phyloP scores from a whole-genome alignment of 352 stramenopile species.

The Globisporangium middletonii region DNA sequence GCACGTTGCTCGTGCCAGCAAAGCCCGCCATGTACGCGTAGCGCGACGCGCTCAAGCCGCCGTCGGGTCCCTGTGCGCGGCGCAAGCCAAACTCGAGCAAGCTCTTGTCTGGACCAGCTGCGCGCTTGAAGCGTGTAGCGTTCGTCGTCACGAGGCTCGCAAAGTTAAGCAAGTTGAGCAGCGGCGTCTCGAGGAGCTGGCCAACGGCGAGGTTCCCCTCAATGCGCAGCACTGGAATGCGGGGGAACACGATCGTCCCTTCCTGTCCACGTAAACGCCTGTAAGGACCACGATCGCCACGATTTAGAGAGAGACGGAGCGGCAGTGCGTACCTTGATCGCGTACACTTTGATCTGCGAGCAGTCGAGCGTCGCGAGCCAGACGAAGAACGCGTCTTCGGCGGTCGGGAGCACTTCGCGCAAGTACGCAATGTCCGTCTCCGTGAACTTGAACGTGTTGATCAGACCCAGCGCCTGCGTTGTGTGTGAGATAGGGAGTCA shows the following conservation, averaged over 20 bases:
- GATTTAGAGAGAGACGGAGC: too few relatives aligned
- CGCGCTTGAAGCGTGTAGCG: conserved; percentile 94
- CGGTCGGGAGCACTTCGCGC: conserved; percentile 76
- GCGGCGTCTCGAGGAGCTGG: conserved; percentile 97
- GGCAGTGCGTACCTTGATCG: conserved; percentile 56
- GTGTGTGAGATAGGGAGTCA: too few relatives aligned
- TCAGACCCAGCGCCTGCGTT: conserved; percentile 63
- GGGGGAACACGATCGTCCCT: conserved; percentile 95
- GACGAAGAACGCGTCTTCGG: conserved; percentile 93
- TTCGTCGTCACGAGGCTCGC: conserved; percentile 97
- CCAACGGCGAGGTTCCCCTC: conserved; percentile 91
- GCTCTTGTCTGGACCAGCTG: conserved; percentile 81
- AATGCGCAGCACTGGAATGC: conserved; percentile 92
- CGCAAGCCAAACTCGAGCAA: conserved; percentile 93
- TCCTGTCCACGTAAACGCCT: conserved; percentile 35
- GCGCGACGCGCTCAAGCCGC: conserved; percentile 94
- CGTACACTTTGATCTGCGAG: conserved; percentile 89
- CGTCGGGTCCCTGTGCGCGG: conserved; percentile 95
- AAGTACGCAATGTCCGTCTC: conserved; percentile 94
- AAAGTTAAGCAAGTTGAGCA: conserved; percentile 98
- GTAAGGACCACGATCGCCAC: too few relatives aligned
- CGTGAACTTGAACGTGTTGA: conserved; percentile 94
- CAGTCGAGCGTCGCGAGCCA: conserved; percentile 94
- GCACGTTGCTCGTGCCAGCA: conserved; percentile 96
- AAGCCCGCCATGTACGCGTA: conserved; percentile 99